These are phyloP conservation scores for Globisporangium perplexum DNA, from an alignment of 352 stramenopile species.

Conservation along the genomic window DNA sequence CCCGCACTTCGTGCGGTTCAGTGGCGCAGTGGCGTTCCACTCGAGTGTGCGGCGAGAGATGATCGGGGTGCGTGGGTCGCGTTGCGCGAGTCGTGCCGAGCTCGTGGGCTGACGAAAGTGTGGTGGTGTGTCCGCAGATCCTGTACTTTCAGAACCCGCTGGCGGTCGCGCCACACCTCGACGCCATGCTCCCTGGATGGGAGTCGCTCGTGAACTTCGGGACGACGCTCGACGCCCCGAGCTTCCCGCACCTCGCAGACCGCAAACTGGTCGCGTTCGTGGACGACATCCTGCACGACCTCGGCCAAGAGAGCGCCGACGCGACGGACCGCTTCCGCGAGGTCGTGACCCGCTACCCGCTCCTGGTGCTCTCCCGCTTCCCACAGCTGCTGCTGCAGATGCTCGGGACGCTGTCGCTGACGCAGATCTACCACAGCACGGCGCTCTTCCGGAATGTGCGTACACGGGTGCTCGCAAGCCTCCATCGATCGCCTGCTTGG, in stretches of 20 bases:
- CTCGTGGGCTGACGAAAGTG: not conserved
- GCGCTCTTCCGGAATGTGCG: conserved; percentile 56
- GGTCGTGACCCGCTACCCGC: conserved; percentile 39
- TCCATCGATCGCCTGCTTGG: too few species aligned
- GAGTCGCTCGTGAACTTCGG: conserved; percentile 37
- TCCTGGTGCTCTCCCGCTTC: conserved; percentile 52
- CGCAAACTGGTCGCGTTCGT: conserved; percentile 26
- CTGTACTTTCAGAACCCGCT: conserved; percentile 66
- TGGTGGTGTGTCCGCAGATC: conserved; percentile 15
- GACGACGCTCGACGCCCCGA: conserved; percentile 4
- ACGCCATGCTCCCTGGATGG: conserved; percentile 51
- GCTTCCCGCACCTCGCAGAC: conserved; percentile 15
- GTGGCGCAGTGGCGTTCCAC: conserved; percentile 10
- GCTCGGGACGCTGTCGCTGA: conserved; percentile 52
- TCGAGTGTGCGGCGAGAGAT: conserved; percentile 26
- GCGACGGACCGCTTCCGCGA: conserved; percentile 60
- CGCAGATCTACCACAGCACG: conserved; percentile 61
- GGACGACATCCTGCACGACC: conserved; percentile 38
- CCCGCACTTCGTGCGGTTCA: conserved; percentile 25
- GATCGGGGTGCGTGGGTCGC: conserved; percentile 33
- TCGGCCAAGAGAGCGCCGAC: conserved; percentile 37
- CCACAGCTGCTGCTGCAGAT: conserved; percentile 44
- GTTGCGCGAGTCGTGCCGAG: not conserved
- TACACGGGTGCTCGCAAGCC: not conserved
- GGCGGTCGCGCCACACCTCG: conserved; percentile 32